These are phyloP conservation scores for Solanum appendiculatum DNA, from an alignment of 257 asterid genomes.

Conservation along the genomic window DNA sequence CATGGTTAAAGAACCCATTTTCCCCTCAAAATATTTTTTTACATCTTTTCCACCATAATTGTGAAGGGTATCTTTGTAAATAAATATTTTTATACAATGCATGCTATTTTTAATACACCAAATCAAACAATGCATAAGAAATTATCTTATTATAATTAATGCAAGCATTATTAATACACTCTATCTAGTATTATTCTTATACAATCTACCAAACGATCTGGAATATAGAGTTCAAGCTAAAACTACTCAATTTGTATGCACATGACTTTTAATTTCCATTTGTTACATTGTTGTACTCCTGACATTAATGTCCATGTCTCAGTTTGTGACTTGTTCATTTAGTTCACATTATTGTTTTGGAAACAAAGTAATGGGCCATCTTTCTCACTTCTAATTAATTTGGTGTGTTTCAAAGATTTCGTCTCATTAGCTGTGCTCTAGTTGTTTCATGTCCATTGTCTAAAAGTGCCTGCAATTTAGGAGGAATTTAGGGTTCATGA, in stretches of 20 bases:
- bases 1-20: neutral
- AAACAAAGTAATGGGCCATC: neutral
- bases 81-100: too few species aligned
- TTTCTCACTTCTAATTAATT: neutral
- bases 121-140: neutral
- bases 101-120: too few species aligned
- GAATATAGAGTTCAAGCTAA: neutral
- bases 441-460: neutral
- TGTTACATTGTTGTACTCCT: neutral
- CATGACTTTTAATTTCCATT: neutral
- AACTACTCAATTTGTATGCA: neutral
- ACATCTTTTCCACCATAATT: too few species aligned
- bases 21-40: neutral
- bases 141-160: too few species aligned
- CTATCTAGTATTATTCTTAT: too few species aligned
- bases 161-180: neutral
- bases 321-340: neutral
- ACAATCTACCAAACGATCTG: neutral
- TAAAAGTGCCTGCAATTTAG: neutral
- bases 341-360: neutral
- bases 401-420: neutral
- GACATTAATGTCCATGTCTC: neutral
- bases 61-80: neutral
- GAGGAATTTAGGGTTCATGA: neutral
- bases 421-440: neutral